A percentile compares a stretch with the other conserved stretches of the same genome.
These are phyloP conservation scores for Leucoagaricus sp. DNA, from an alignment of 1,284 basidiomycete genomes.

Conservation along the genomic window DNA sequence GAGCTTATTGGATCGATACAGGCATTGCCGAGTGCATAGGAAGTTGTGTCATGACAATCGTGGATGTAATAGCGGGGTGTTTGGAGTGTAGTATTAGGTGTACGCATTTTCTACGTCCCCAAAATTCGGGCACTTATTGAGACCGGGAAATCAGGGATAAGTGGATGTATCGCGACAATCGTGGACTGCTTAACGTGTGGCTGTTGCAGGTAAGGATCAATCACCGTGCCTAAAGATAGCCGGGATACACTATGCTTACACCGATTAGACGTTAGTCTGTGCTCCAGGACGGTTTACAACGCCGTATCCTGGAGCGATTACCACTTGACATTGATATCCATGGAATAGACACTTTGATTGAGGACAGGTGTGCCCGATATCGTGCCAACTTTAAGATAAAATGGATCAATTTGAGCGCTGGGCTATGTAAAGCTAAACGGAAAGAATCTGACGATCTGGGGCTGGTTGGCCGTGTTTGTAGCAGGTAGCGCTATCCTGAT, in stretches of 20 bases:
- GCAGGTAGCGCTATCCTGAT: too few species aligned
- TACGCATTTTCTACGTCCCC: conserved; percentile 22
- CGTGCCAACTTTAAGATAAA: too few species aligned
- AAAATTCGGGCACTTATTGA: conserved; percentile 4
- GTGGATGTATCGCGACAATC: conserved; percentile 34
- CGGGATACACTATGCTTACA: background rate
- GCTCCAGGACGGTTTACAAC: conserved; percentile 23
- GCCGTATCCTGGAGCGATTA: conserved; percentile 21
- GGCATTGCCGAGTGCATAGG: conserved; percentile 44
- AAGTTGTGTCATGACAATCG: conserved; percentile 39
- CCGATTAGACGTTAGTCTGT: conserved; percentile 19
- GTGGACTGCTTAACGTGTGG: conserved; percentile 40
- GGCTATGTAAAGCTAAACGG: too few species aligned
- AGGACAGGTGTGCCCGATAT: too few species aligned
- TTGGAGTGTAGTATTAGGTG: conserved; percentile 47
- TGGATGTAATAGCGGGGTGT: conserved; percentile 41
- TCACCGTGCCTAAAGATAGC: conserved; percentile 4
- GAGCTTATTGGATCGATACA: background rate
- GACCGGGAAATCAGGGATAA: background rate
- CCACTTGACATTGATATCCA: too few species aligned
- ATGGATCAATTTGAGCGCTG: too few species aligned
- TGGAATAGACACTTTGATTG: too few species aligned
- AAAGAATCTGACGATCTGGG: too few species aligned
- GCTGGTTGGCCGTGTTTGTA: too few species aligned
- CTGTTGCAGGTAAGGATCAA: conserved; percentile 30